Evolutionary conservation across 805 yeast genomes (phyloP).

Genomic region (Danielia reshetovae): DNA sequence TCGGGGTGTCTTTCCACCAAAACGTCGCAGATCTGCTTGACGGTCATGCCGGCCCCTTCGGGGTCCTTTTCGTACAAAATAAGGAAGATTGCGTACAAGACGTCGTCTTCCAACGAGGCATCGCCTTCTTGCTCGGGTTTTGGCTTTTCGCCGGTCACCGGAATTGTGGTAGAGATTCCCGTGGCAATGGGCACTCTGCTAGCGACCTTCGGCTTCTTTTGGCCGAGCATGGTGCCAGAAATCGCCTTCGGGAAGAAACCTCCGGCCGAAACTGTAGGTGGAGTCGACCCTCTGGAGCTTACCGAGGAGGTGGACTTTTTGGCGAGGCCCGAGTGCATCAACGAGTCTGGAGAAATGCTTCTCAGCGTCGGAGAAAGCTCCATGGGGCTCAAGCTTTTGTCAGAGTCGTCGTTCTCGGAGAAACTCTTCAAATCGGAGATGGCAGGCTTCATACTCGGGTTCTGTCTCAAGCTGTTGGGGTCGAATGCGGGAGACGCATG

Average conservation of each 20-base stretch:
- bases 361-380: conserved; percentile 35
- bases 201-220: conserved; percentile 30
- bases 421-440: conserved; percentile 13
- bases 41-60: conserved; percentile 80
- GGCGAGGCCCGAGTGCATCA: conserved; percentile 27
- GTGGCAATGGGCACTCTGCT: conserved; percentile 56
- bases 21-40: conserved; percentile 78
- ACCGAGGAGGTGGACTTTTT: conserved; percentile 18
- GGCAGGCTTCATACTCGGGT: conserved; percentile 10
- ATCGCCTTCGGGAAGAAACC: conserved; percentile 6
- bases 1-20: conserved; percentile 73
- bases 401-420: conserved; percentile 7
- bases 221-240: conserved; percentile 10
- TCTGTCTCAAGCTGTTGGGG: conserved; percentile 22
- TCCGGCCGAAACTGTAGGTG: conserved; percentile 12
- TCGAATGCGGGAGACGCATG: conserved; percentile 43
- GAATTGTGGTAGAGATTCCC: conserved; percentile 74
- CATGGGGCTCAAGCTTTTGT: conserved; percentile 22
- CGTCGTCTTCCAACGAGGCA: conserved; percentile 67
- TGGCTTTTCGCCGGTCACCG: conserved; percentile 62
- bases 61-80: conserved; percentile 68
- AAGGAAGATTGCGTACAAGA: conserved; percentile 68
- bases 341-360: conserved; percentile 42
- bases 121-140: conserved; percentile 68
- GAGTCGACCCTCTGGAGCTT: conserved; percentile 33